phyloP scores from a whole-genome alignment of 1,139 yeast genomes.

The Sugiyamaella pinicola region DNA sequence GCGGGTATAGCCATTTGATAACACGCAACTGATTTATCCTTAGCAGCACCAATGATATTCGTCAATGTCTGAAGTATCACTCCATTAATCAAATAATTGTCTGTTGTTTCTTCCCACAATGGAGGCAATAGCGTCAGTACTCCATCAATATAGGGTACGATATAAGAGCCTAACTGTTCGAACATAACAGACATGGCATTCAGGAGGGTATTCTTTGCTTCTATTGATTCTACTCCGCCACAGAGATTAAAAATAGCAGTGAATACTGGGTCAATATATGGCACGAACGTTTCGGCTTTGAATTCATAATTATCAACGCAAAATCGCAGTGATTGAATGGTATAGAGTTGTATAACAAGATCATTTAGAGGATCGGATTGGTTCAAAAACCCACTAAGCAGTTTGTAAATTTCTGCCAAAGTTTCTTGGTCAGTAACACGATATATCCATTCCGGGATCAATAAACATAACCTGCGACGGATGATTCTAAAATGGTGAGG shows the following conservation, averaged over 20 bases:
- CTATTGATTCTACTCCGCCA: conserved; percentile 58
- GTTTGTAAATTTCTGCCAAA: conserved; percentile 60
- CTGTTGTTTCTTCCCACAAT: conserved; percentile 60
- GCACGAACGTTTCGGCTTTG: conserved; percentile 63
- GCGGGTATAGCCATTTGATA: conserved; percentile 70
- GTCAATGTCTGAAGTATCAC: conserved; percentile 70
- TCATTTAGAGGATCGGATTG: conserved; percentile 56
- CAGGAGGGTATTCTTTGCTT: conserved; percentile 71
- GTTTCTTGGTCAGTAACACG: conserved; percentile 52
- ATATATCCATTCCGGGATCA: conserved; percentile 79
- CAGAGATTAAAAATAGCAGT: conserved; percentile 50
- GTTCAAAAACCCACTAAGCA: conserved; percentile 45
- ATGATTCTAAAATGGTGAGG: conserved; percentile 58
- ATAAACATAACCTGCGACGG: conserved; percentile 72
- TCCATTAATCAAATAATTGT: conserved; percentile 65
- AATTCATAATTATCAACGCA: conserved; percentile 89
- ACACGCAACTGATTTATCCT: conserved; percentile 57
- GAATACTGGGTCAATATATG: conserved; percentile 60
- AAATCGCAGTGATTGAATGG: conserved; percentile 68
- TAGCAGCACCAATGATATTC: conserved; percentile 58
- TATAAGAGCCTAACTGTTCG: conserved; percentile 50
- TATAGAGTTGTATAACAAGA: conserved; percentile 71
- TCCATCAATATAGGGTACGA: conserved; percentile 44
- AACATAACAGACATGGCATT: conserved; percentile 67
- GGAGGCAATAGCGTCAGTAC: conserved; percentile 66